Percentiles rank a stretch among this genome's conserved stretches.
These are phyloP conservation scores for Amanita exitialis DNA, from an alignment of 768 basidiomycete species.

Conservation along the genomic window DNA sequence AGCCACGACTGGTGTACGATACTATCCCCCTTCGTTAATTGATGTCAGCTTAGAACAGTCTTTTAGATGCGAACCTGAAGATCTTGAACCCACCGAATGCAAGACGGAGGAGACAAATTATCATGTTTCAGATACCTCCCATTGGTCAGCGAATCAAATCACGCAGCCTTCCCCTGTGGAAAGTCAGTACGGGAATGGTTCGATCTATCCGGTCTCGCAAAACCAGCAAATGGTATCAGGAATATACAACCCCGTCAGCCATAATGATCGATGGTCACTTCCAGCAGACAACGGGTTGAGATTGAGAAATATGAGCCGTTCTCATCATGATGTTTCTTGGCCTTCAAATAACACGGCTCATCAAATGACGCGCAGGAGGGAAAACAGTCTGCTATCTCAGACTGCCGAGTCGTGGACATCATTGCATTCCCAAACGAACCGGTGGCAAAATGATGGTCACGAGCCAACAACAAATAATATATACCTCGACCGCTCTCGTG, in stretches of 20 bases:
- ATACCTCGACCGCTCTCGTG: conserved; percentile 24
- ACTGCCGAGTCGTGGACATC: conserved; percentile 25
- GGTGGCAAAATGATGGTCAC: conserved; percentile 29
- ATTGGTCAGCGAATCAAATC: conserved; percentile 22
- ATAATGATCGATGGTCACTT: conserved; percentile 20
- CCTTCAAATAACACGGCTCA: conserved; percentile 12
- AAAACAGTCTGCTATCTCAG: conserved; percentile 17
- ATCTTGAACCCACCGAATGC: conserved; percentile 33
- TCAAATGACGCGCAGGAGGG: conserved; percentile 20
- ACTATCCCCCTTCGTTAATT: background rate
- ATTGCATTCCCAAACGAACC: conserved; percentile 23
- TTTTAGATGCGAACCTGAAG: conserved; percentile 32
- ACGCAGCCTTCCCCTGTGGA: conserved; percentile 26
- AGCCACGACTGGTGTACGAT: conserved; percentile 52
- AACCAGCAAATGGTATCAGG: conserved; percentile 15
- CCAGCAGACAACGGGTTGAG: conserved; percentile 19
- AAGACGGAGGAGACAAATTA: conserved; percentile 39
- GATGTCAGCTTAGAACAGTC: conserved; percentile 8
- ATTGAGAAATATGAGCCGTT: conserved; percentile 9
- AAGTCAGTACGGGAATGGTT: conserved; percentile 21
- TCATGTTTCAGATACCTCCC: conserved; percentile 27
- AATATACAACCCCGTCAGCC: conserved; percentile 17
- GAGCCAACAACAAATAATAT: conserved; percentile 17
- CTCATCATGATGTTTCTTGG: conserved; percentile 13
- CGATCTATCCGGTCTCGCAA: conserved; percentile 20